Evolutionary conservation across 1,284 basidiomycete species (phyloP), one percentile per base, ranked within the genome.

Genomic region (Kalmanozyma brasiliensis): DNA sequence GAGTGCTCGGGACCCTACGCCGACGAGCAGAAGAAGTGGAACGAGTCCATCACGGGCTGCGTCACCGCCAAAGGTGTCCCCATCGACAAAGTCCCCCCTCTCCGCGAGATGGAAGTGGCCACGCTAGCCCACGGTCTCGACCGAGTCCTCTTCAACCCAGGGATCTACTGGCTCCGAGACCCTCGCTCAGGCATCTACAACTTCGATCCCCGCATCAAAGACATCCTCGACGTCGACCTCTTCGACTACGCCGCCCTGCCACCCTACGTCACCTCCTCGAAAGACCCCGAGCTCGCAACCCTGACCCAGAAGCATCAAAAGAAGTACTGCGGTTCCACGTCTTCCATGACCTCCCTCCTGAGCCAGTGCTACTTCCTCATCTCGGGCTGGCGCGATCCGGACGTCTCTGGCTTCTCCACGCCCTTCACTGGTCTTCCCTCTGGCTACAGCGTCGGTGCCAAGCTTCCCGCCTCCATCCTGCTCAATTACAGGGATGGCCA

Each of bases 81-180:
- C 10, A 29, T 72, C 29, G 64, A 67, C 26, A 68, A 60, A 30
- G 74, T 81, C 2, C 7, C 49, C 10, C 79, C 80, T 8, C 44
- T 81, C 19, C 61, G 80, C n/a, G 35, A 76, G 45, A 82, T 82
- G 79, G 23, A 80, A 22, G 86, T 96, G 8, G 88, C 93, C 1
- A 86, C 78, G 2, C 86, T 98, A 1, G 85, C 88, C 0, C 92
- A 93, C 79, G 89, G 89, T 1, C 84, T 98, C 2, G 90, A 92
- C 46, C 87, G 92, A 1, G 79, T 81, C 10, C 58, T 81, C 16
- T 81, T 81, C 67, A 80, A 81, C 73, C 91, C 92, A 3, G 93
- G 93, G n/a, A 90, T 96, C 0, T 91, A 95, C 78, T 92, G 91
- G 89, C 83, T 97, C 2, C 88, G 89, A 74, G 94, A 98, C 76